phyloP scores from a whole-genome alignment of 768 basidiomycete genomes.

The Xerocomellus intermedius region DNA sequence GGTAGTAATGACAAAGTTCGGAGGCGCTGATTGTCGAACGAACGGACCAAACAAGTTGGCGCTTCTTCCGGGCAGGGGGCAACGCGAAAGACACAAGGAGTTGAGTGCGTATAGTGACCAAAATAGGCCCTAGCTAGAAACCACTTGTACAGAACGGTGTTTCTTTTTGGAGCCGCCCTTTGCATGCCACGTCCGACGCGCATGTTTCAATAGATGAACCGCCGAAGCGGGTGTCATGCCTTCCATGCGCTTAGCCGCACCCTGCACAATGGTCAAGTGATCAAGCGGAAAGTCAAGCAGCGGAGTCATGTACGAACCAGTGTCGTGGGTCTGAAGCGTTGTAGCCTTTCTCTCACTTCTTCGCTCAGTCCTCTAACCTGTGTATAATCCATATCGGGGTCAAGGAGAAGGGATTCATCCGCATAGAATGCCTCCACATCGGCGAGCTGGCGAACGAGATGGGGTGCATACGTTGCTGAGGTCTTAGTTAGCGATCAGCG shows the following conservation, averaged over 20 bases:
- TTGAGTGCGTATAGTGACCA: background rate
- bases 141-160: background rate
- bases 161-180: background rate
- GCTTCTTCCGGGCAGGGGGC: background rate
- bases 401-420: constrained; percentile 71
- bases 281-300: background rate
- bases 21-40: background rate
- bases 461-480: constrained; percentile 60
- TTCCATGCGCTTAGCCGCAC: constrained; percentile 91
- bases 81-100: background rate
- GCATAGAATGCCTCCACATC: constrained; percentile 72
- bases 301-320: constrained; percentile 44
- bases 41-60: background rate
- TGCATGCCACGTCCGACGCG: constrained; percentile 39
- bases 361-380: constrained; percentile 65
- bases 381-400: constrained; percentile 69
- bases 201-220: constrained; percentile 66
- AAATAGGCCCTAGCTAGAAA: background rate
- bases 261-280: constrained; percentile 42
- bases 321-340: constrained; percentile 59
- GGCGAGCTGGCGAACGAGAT: constrained; percentile 69
- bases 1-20: background rate
- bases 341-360: constrained; percentile 70
- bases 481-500: background rate
- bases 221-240: constrained; percentile 85